Base-by-base conservation (phyloP, 345 rosid species). In the Kernera saxatilis region DNA sequence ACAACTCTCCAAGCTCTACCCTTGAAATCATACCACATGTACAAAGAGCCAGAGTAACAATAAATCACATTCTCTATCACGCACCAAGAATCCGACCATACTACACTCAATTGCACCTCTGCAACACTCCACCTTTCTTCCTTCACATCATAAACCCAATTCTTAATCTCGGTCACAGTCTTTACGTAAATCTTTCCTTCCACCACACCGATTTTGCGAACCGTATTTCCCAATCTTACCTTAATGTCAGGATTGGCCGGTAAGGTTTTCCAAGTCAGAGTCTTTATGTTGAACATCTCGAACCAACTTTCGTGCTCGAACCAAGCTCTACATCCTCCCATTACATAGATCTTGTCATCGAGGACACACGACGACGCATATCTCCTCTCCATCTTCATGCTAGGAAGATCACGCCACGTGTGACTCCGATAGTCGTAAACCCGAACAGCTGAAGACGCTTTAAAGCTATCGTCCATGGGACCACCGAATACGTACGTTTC, bases 401-500 rank as follows among this genome's bases (percentile, higher is more conserved):
- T 56, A 8, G 92, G 86, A 22, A 79, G 76, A 26, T 70, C 35
- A 45, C 73, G 77, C 95, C 95, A 88, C n/a, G 71, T 67, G 77
- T 79, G 76, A 59, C 54, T 62, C n/a, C 86, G 81, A 82, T 87
- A 85, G 41, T 88, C 90, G 7, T 85, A 80, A 3, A 78, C 64
- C 87, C 92, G 81, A 13, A 87, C 87, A 55, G 73, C 81, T 10
- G 89, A 17, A 18, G 89, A 21, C 10, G 30, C 19, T 5, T 7
- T 11, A 74, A 5, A 77, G 56, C 18, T 73, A 8, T 36, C 9
- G 11, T 17, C 17, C 48, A 17, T n/a, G 15, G 57, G 87, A 10
- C 89, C 95, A 1, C 97, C 92, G 49, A 90, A 52, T 3, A 82
- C 81, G 66, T 76, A 88, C 39, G 87, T 82, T 21, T 52, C 57